A percentile compares a stretch with the other conserved stretches of the same genome.
These are phyloP conservation scores for Schwanniomyces occidentalis DNA, from an alignment of 805 yeast species.

Conservation along the genomic window DNA sequence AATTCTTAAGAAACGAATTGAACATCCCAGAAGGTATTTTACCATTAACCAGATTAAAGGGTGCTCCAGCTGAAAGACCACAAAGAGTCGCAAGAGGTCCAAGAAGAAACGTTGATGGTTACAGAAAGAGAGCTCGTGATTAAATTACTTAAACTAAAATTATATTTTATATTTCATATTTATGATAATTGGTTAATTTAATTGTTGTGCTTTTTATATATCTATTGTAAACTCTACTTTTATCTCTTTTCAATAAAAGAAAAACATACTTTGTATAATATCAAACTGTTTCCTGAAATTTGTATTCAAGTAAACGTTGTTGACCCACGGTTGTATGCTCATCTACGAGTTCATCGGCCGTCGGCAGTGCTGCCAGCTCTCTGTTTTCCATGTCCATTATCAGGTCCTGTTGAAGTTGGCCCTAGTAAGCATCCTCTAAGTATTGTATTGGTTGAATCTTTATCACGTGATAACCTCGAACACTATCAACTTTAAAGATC, in stretches of 20 bases:
- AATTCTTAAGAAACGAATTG: constrained; percentile 96
- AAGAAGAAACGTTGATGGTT: constrained; percentile 34
- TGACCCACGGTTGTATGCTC: no score
- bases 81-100: constrained; percentile 41
- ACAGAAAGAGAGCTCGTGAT: constrained; percentile 67
- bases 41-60: constrained; percentile 97
- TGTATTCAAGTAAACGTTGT: no score
- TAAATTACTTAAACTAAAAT: constrained; percentile 19
- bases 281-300: no score
- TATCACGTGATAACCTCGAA: no score
- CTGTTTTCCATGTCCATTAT: no score
- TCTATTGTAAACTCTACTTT: constrained; percentile 7
- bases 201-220: constrained; percentile 10
- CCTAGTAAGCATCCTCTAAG: no score
- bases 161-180: constrained; percentile 1
- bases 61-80: constrained; percentile 82
- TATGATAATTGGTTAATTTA: constrained; percentile 7
- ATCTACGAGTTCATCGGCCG: no score
- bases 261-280: constrained; percentile 6
- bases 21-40: constrained; percentile 98
- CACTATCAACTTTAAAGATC: no score
- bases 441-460: no score
- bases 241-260: constrained; percentile 7
- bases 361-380: no score
- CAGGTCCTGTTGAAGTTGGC: no score